These are phyloP conservation scores for Larix kaempferi DNA, from an alignment of 75 land plant species.

Conservation along the genomic window DNA sequence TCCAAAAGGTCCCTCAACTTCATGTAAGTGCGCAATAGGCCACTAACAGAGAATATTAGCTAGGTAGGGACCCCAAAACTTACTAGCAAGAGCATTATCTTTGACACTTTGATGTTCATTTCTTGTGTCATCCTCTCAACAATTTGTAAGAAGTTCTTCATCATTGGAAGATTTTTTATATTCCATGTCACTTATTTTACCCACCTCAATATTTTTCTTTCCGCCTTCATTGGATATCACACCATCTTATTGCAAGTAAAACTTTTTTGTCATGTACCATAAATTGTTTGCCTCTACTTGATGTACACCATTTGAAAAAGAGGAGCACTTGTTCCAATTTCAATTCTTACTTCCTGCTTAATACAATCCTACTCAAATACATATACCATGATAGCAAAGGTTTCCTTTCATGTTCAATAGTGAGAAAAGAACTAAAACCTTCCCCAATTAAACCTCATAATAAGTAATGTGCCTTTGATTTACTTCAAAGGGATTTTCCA, in stretches of 20 bases:
- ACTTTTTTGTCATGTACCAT: not conserved
- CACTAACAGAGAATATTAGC: not conserved
- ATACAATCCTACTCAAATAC: not conserved
- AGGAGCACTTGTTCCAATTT: not conserved
- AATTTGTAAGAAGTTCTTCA: not conserved
- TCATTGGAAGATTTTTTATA: not conserved
- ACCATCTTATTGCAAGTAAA: not conserved
- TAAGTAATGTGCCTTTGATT: constrained; percentile 4
- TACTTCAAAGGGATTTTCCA: constrained; percentile 34
- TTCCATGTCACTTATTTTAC: not conserved
- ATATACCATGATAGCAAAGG: not conserved
- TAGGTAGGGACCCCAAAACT: not conserved
- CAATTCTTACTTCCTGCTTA: not conserved
- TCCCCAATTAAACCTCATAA: not conserved
- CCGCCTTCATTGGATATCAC: not conserved
- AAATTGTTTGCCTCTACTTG: not conserved
- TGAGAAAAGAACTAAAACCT: not conserved
- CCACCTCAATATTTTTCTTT: not conserved
- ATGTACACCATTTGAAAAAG: not conserved
- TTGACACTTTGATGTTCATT: not conserved
- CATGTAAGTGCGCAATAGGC: too few species aligned
- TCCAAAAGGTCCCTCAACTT: too few species aligned
- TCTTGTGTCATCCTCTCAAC: not conserved
- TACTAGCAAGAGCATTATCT: not conserved
- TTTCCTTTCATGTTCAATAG: not conserved